Percentiles rank a stretch among this genome's conserved stretches.
These are phyloP conservation scores for Leishmania aethiopica DNA, from an alignment of 208 protist species.

Conservation along the genomic window DNA sequence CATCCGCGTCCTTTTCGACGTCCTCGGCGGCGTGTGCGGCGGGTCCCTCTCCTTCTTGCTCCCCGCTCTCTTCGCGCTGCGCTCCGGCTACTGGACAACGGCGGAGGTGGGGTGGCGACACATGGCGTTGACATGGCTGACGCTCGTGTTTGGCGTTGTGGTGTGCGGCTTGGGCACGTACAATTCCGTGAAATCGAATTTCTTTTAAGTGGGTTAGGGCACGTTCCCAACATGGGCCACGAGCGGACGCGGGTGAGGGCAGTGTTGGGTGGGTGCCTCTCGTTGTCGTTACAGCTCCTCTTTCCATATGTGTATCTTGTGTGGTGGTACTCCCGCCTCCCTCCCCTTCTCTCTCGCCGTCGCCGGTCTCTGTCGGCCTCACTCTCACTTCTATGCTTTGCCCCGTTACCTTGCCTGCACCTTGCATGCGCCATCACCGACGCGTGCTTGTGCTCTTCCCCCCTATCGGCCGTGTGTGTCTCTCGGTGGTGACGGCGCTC, in stretches of 20 bases:
- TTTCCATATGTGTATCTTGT: not conserved
- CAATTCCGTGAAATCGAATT: constrained; percentile 52
- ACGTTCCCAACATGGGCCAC: not conserved
- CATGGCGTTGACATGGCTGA: constrained; percentile 40
- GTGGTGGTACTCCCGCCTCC: not conserved
- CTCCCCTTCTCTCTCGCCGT: not conserved
- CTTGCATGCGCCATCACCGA: not conserved
- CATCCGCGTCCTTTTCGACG: constrained; percentile 74
- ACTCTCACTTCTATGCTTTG: not conserved
- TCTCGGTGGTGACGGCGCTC: not conserved
- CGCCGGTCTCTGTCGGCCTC: not conserved
- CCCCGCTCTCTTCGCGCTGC: constrained; percentile 71
- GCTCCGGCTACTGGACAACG: constrained; percentile 48
- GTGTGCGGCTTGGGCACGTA: constrained; percentile 63
- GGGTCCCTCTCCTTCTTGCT: constrained; percentile 77
- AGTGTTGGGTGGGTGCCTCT: not conserved
- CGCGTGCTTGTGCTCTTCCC: not conserved
- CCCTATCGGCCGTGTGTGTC: not conserved
- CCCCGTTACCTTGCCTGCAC: not conserved
- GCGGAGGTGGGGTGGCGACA: constrained; percentile 43
- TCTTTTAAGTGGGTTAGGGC: constrained; percentile 17
- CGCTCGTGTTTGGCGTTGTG: constrained; percentile 45
- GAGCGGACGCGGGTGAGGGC: not conserved
- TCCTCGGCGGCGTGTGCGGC: constrained; percentile 78
- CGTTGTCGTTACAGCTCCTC: not conserved